A percentile compares a stretch with the other conserved stretches of the same genome.
These are phyloP conservation scores for Blastobotrys raffinosifermentans DNA, from an alignment of 1,139 yeast genomes.

Conservation along the genomic window DNA sequence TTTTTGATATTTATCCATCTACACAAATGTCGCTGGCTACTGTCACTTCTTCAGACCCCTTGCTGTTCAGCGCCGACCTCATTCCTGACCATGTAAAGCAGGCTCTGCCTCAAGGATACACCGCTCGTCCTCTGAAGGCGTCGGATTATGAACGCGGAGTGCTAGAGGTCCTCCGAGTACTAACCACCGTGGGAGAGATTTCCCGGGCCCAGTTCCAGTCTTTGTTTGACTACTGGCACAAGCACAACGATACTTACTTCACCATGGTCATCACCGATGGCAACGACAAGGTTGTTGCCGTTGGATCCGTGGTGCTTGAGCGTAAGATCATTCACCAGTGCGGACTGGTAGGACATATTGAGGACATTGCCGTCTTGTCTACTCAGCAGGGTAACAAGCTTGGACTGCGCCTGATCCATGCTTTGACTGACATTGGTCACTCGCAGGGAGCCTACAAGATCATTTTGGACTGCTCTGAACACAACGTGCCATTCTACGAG, in stretches of 20 bases:
- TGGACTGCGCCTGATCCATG: constrained; percentile 61
- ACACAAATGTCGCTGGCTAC: constrained; percentile 5
- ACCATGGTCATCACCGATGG: constrained; percentile 46
- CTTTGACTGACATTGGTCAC: constrained; percentile 56
- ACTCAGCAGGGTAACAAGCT: constrained; percentile 78
- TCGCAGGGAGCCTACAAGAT: constrained; percentile 74
- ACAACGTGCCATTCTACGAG: constrained; percentile 78
- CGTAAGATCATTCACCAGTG: constrained; percentile 58
- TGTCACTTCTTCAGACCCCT: constrained; percentile 5
- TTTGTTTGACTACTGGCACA: constrained; percentile 45
- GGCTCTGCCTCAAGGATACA: constrained; percentile 47
- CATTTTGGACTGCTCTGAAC: constrained; percentile 79
- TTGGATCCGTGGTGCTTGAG: constrained; percentile 46
- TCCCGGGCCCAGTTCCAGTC: constrained; percentile 38
- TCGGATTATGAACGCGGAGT: constrained; percentile 46
- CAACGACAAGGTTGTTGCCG: constrained; percentile 35
- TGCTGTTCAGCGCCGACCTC: constrained; percentile 24
- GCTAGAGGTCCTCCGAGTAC: constrained; percentile 44
- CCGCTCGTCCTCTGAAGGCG: constrained; percentile 42
- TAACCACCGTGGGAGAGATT: constrained; percentile 57
- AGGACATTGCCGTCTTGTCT: constrained; percentile 78
- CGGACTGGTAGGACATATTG: constrained; percentile 89
- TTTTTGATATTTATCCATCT: no score
- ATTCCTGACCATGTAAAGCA: constrained; percentile 26
- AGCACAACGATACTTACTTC: constrained; percentile 42